Conservation (phyloP, 768 basidiomycete species). For the Rhodotorula diobovata region DNA sequence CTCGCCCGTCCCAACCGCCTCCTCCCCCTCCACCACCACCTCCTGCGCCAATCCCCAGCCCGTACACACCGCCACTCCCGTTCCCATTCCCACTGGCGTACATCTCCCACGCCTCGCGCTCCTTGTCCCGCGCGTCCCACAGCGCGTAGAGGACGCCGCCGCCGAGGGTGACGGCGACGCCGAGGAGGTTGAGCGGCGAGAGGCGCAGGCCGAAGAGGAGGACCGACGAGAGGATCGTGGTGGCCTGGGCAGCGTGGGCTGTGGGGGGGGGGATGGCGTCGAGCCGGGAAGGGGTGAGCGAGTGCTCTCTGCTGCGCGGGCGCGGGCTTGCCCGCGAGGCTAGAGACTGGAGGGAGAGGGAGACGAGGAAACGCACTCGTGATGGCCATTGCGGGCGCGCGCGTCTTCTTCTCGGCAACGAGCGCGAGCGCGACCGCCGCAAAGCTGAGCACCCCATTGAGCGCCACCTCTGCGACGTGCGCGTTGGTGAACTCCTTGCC, state of each 20-base stretch:
- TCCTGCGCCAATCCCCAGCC: too few species aligned
- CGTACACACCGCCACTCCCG: too few species aligned
- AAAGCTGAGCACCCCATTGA: slow-evolving; percentile 34
- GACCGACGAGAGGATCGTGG: slow-evolving; percentile 26
- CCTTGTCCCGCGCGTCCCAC: slow-evolving; percentile 26
- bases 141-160: slow-evolving; percentile 26
- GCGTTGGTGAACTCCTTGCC: slow-evolving; percentile 17
- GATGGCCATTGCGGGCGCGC: slow-evolving; percentile 21
- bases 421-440: slow-evolving; percentile 17
- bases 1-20: too few species aligned
- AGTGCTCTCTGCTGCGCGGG: too few species aligned
- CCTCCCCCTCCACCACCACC: too few species aligned
- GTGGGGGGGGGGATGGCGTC: background rate
- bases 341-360: background rate
- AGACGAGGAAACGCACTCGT: slow-evolving; percentile 12
- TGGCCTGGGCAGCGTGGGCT: slow-evolving; percentile 35
- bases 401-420: slow-evolving; percentile 23
- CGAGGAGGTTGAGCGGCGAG: slow-evolving; percentile 25
- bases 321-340: background rate
- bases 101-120: background rate
- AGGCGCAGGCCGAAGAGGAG: slow-evolving; percentile 23
- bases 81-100: too few species aligned
- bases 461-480: slow-evolving; percentile 20
- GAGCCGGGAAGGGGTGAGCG: background rate
- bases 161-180: slow-evolving; percentile 26